phyloP scores from a whole-genome alignment of 371 early-diverging fungal species.

The Mortierella sp. region DNA sequence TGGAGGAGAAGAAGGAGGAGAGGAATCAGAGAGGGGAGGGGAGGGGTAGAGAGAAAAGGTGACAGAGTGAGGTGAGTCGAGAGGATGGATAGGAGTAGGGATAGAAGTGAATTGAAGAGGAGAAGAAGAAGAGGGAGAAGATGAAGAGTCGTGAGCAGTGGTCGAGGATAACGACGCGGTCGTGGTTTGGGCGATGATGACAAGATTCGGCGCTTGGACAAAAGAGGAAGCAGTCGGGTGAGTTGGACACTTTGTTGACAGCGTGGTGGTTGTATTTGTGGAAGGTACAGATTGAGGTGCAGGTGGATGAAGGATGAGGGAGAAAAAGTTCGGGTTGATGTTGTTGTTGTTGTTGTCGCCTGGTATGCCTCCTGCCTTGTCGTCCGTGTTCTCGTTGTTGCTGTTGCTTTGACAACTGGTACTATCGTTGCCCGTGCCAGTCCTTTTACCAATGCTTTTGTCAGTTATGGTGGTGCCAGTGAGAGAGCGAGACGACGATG shows the following conservation, averaged over 20 bases:
- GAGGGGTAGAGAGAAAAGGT: not conserved
- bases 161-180: not conserved
- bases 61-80: not conserved
- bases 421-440: not conserved
- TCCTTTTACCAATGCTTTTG: too few relatives aligned
- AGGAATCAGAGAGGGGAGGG: not conserved
- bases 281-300: not conserved
- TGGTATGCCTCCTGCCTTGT: too few relatives aligned
- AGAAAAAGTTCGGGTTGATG: not conserved
- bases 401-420: not conserved
- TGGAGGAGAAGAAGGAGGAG: not conserved
- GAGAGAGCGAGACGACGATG: not conserved
- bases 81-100: not conserved
- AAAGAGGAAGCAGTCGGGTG: constrained; percentile 6
- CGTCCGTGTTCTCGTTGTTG: not conserved
- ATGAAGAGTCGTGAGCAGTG: not conserved
- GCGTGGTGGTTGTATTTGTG: not conserved
- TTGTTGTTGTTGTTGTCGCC: not conserved
- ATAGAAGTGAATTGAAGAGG: not conserved
- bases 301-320: too few relatives aligned
- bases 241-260: not conserved
- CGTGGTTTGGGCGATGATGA: not conserved
- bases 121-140: not conserved
- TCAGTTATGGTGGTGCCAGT: not conserved
- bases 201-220: not conserved